These are phyloP conservation scores for Hemerocallis citrina DNA, from an alignment of 106 monocot genomes.

Conservation along the genomic window DNA sequence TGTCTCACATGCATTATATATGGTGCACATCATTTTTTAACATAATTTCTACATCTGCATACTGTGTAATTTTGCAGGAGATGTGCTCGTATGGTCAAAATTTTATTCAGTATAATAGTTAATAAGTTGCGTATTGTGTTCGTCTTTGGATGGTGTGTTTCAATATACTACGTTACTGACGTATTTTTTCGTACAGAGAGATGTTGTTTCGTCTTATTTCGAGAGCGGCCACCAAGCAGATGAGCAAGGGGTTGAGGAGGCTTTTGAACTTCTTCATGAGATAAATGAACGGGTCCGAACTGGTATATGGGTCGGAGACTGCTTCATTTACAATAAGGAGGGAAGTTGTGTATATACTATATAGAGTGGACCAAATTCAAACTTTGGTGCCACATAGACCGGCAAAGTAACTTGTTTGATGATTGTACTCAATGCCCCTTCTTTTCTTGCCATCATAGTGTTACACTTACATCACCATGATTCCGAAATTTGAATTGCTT, in stretches of 20 bases:
- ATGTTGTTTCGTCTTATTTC: conserved; percentile 64
- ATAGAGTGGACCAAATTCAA: too few relatives aligned
- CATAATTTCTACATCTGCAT: background rate
- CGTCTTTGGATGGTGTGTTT: background rate
- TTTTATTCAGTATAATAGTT: background rate
- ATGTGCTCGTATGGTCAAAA: background rate
- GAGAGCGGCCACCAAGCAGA: conserved; percentile 59
- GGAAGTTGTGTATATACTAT: too few relatives aligned
- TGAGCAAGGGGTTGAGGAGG: conserved; percentile 90
- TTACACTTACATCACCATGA: too few relatives aligned
- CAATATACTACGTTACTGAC: too few relatives aligned
- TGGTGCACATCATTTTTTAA: background rate
- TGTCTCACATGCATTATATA: background rate
- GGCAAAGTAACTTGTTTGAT: too few relatives aligned
- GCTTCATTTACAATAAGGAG: conserved; percentile 98
- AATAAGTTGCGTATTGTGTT: background rate
- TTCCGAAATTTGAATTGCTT: too few relatives aligned
- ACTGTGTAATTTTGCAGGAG: background rate
- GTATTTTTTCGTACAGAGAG: conserved; percentile 40
- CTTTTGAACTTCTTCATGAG: conserved; percentile 89
- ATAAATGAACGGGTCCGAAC: conserved; percentile 78
- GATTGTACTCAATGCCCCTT: too few relatives aligned
- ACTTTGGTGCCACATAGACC: too few relatives aligned
- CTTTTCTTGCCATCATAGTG: too few relatives aligned
- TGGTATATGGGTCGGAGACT: conserved; percentile 96